Evolutionary conservation across 139 green algal genomes (phyloP).

Genomic region (Haematococcus lacustris): DNA sequence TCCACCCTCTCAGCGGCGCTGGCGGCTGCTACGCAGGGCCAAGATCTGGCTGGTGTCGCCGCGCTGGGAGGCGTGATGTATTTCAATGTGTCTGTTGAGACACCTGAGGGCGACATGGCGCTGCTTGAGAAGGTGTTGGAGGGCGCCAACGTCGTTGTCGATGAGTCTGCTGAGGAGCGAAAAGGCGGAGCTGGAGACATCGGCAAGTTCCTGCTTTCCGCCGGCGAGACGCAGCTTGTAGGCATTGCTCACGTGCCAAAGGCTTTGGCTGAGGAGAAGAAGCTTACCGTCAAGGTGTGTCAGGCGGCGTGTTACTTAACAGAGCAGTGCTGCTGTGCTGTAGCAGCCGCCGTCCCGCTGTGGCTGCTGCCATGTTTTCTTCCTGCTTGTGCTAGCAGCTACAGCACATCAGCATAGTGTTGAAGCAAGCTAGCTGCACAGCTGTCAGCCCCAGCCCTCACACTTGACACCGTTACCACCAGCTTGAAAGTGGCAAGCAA

Average conservation of each 20-base stretch:
- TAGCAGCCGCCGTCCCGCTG: no score
- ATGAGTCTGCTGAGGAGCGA: constrained; percentile 73
- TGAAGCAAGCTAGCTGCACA: no score
- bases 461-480: no score
- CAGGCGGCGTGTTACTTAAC: not conserved
- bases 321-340: no score
- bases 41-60: constrained; percentile 29
- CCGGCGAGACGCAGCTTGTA: constrained; percentile 60
- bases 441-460: no score
- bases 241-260: constrained; percentile 64
- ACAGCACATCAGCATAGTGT: no score
- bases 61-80: constrained; percentile 71
- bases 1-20: not conserved
- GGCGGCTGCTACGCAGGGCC: constrained; percentile 3
- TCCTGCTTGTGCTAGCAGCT: no score
- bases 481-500: no score
- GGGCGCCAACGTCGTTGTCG: constrained; percentile 60
- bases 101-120: constrained; percentile 48
- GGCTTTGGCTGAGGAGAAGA: constrained; percentile 41
- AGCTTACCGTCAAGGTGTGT: constrained; percentile 39
- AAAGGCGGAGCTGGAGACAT: constrained; percentile 58
- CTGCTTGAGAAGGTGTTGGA: constrained; percentile 59
- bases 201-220: constrained; percentile 55
- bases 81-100: constrained; percentile 72
- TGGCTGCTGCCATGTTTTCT: no score